Conservation (phyloP, 2,329 filamentous ascomycete genomes). For the Colletotrichum tabaci region DNA sequence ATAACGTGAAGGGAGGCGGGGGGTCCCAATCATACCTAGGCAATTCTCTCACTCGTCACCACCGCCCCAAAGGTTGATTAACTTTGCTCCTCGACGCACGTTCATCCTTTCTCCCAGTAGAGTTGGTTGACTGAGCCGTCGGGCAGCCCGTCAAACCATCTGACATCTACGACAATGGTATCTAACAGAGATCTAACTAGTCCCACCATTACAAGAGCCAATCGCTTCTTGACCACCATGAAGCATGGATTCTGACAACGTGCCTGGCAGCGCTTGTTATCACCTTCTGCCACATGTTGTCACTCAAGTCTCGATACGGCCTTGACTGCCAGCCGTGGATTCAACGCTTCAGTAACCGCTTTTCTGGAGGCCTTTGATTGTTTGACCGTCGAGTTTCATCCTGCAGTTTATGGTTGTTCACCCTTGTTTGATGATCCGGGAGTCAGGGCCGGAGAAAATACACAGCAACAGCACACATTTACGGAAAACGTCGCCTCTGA, state of each 20-base stretch:
- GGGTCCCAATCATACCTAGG: not conserved
- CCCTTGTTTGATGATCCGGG: constrained; percentile 43
- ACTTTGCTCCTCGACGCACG: constrained; percentile 10
- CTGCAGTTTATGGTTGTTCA: constrained; percentile 29
- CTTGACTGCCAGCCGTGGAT: not conserved
- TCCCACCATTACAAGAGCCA: constrained; percentile 16
- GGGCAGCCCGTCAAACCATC: constrained; percentile 23
- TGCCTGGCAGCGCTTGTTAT: not conserved
- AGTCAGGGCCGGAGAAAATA: constrained; percentile 37
- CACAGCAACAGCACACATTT: constrained; percentile 25
- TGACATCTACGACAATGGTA: constrained; percentile 16
- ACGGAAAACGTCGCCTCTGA: constrained; percentile 3
- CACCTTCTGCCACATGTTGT: not conserved
- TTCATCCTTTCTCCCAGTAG: constrained; percentile 27
- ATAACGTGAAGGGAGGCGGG: not conserved
- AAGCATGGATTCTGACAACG: constrained; percentile 11
- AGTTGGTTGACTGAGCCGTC: constrained; percentile 6
- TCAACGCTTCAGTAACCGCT: not conserved
- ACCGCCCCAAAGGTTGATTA: constrained; percentile 5
- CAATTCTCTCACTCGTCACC: not conserved
- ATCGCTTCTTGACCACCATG: constrained; percentile 17
- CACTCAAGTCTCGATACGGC: not conserved
- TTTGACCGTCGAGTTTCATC: constrained; percentile 31
- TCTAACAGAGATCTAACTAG: constrained; percentile 27
- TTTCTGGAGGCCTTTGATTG: not conserved